phyloP scores from a whole-genome alignment of 345 rosid species.

The Lagerstroemia speciosa region DNA sequence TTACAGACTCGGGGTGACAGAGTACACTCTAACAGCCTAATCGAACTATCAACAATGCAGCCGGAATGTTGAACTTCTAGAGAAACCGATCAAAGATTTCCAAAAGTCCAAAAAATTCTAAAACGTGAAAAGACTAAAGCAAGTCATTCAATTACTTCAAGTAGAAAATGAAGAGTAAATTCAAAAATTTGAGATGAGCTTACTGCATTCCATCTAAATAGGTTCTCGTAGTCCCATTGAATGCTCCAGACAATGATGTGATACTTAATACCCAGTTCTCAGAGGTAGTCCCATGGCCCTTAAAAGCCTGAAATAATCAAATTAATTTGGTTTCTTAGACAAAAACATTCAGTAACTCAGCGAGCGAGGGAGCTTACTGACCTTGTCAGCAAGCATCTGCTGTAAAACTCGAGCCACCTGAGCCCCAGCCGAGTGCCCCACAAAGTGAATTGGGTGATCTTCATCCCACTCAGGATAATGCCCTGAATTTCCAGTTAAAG shows the following conservation, averaged over 20 bases:
- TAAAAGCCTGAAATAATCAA: conserved; percentile 46
- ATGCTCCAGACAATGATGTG: conserved; percentile 86
- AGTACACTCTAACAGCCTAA: not conserved
- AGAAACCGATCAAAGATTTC: not conserved
- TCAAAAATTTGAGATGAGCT: conserved; percentile 15
- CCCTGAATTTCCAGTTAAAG: conserved; percentile 33
- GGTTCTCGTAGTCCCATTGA: conserved; percentile 89
- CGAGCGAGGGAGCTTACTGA: conserved; percentile 10
- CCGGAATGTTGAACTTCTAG: not conserved
- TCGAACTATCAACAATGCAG: not conserved
- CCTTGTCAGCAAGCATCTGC: conserved; percentile 97
- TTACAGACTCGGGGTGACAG: not conserved
- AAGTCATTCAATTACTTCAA: not conserved
- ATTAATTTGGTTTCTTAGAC: not conserved
- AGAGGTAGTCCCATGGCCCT: conserved; percentile 66
- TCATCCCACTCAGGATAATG: conserved; percentile 90
- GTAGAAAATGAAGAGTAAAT: not conserved
- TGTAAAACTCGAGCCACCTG: conserved; percentile 97
- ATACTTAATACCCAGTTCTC: conserved; percentile 93
- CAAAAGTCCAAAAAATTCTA: not conserved
- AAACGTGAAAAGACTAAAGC: not conserved
- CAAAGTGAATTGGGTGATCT: conserved; percentile 89
- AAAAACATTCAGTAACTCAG: not conserved
- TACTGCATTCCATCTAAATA: conserved; percentile 92
- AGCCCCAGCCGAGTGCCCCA: conserved; percentile 99